These are phyloP conservation scores for Theobroma cacao DNA, from an alignment of 345 rosid genomes.

Conservation along the genomic window DNA sequence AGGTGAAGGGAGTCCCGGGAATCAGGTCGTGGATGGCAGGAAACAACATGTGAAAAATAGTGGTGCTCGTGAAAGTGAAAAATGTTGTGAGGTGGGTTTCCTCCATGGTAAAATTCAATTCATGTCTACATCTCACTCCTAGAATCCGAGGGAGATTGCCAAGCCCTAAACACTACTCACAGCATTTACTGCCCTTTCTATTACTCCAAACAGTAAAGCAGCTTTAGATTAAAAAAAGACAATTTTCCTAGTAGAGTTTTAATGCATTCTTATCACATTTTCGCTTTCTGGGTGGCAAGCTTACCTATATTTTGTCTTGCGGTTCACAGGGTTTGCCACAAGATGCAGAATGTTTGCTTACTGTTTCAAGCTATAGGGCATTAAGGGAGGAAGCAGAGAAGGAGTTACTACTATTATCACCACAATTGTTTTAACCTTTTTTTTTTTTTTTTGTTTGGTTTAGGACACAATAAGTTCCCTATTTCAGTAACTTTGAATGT, in stretches of 20 bases:
- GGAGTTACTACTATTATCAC: no score
- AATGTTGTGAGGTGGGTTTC: constrained; percentile 4
- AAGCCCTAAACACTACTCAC: no score
- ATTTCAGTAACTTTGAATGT: no score
- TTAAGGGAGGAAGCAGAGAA: no score
- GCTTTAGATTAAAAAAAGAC: no score
- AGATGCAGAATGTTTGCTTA: not conserved
- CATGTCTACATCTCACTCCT: no score
- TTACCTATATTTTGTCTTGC: not conserved
- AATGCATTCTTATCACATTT: not conserved
- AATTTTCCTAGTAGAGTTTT: no score
- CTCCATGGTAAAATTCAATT: not conserved
- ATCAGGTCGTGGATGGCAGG: constrained; percentile 10
- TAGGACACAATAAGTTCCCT: no score
- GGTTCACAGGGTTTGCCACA: not conserved
- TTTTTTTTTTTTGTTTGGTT: no score
- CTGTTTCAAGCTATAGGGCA: no score
- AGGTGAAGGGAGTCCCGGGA: constrained; percentile 9
- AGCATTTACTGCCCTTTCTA: not conserved
- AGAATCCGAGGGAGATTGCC: not conserved
- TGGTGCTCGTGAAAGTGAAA: not conserved
- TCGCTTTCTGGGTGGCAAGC: not conserved
- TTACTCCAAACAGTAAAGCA: not conserved
- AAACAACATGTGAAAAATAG: constrained; percentile 7
- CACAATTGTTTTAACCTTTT: no score